Evolutionary conservation across 164 flowering plant genomes (phyloP).

Genomic region (Nymphaea thermarum): DNA sequence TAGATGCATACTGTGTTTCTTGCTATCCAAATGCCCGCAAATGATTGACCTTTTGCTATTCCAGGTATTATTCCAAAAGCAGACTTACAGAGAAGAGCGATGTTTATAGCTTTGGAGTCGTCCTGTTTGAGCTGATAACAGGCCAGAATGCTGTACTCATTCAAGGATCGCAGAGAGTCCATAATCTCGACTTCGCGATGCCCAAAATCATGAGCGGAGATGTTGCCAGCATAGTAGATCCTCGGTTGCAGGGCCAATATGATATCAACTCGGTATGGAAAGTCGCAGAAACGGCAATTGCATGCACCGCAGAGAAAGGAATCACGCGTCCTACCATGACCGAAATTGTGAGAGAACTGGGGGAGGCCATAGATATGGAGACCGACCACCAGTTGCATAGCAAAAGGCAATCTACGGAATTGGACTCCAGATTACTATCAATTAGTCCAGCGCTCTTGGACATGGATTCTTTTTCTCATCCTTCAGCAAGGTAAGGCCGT

Average conservation of each 20-base stretch:
- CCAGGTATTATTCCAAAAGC: conserved; percentile 1
- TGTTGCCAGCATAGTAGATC: conserved; percentile 18
- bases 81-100: conserved; percentile 5
- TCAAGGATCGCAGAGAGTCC: neutral
- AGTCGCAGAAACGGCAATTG: conserved; percentile 24
- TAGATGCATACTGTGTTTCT: neutral
- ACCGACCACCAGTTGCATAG: neutral
- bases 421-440: neutral
- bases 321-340: conserved; percentile 23
- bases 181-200: conserved; percentile 17
- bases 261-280: conserved; percentile 16
- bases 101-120: conserved; percentile 7
- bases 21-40: neutral
- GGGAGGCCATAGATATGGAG: conserved; percentile 9
- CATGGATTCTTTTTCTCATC: neutral
- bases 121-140: conserved; percentile 5
- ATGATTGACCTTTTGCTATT: neutral
- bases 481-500: conserved; percentile 8
- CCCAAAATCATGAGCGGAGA: conserved; percentile 12
- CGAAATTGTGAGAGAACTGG: conserved; percentile 18
- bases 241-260: conserved; percentile 17
- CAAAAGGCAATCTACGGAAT: neutral
- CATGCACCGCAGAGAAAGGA: conserved; percentile 14
- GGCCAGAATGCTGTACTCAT: conserved; percentile 1
- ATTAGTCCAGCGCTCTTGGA: neutral